A percentile compares a stretch with the other conserved stretches of the same genome.
These are phyloP conservation scores for Ceratobasidium sp. DNA, from an alignment of 1,284 basidiomycete species.

Conservation along the genomic window DNA sequence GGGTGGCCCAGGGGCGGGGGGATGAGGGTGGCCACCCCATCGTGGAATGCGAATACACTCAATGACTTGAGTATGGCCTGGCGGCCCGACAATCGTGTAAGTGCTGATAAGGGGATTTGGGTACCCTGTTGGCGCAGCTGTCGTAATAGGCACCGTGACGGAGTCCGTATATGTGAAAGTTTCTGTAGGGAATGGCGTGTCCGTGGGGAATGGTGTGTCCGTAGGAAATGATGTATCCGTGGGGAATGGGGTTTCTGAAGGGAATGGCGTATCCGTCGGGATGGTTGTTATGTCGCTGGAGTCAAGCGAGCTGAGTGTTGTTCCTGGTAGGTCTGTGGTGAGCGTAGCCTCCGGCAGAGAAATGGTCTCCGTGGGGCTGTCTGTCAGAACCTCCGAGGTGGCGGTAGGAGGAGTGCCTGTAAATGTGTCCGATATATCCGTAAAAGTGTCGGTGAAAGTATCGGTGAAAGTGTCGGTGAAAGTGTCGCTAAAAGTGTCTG, in stretches of 20 bases:
- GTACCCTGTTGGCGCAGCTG: neutral
- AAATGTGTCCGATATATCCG: neutral
- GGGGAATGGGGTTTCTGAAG: too few species aligned
- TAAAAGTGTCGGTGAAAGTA: neutral
- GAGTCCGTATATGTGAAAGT: neutral
- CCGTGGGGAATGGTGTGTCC: neutral
- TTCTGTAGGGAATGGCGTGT: neutral
- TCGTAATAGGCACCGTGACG: too few species aligned
- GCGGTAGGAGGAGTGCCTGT: neutral
- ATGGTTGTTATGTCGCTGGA: neutral
- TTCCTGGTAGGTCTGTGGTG: neutral
- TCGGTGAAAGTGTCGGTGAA: neutral
- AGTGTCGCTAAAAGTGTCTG: neutral
- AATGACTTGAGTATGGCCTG: neutral
- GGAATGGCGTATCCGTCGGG: too few species aligned
- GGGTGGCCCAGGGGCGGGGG: neutral
- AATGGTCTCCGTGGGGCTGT: neutral
- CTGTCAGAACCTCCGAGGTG: too few species aligned
- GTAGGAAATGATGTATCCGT: neutral
- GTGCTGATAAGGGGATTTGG: neutral
- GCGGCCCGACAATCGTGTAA: constrained; percentile 20
- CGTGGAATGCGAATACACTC: constrained; percentile 5
- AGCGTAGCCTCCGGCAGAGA: neutral
- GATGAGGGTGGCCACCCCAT: neutral
- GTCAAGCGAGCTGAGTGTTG: too few species aligned